A percentile compares a stretch with the other conserved stretches of the same genome.
Evolutionary conservation across 225 moss, liverwort and hornwort species (phyloP).

Genomic region (Asterella californica): DNA sequence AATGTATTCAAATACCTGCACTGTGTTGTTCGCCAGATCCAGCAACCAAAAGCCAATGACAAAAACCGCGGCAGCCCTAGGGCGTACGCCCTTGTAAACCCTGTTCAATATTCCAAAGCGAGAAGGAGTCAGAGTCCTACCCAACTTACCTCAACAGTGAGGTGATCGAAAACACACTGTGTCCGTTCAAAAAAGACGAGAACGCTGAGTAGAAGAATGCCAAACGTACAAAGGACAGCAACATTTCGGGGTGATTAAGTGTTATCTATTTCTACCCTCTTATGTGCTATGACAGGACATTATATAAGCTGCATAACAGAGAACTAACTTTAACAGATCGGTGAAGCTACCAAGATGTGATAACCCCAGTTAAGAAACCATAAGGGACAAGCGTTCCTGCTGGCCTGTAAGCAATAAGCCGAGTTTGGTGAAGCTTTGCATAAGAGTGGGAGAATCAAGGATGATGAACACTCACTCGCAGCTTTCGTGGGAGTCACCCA

Average conservation of each 20-base stretch:
- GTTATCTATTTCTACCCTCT: neutral
- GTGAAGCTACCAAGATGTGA: neutral
- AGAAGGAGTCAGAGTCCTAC: neutral
- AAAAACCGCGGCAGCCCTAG: constrained; percentile 61
- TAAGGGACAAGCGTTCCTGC: too few species aligned
- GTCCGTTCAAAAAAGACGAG: too few species aligned
- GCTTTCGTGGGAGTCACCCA: constrained; percentile 66
- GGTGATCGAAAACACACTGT: neutral
- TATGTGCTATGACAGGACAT: neutral
- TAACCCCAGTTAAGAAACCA: too few species aligned
- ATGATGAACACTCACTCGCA: constrained; percentile 44
- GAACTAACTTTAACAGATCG: neutral
- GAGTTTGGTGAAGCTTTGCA: too few species aligned
- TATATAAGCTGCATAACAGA: neutral
- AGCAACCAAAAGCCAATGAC: constrained; percentile 90
- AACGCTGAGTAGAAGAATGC: neutral
- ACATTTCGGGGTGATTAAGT: neutral
- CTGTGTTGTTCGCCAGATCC: constrained; percentile 86
- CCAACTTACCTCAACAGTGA: neutral
- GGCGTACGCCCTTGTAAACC: constrained; percentile 50
- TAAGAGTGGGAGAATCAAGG: neutral
- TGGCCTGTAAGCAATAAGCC: too few species aligned
- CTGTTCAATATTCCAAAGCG: constrained; percentile 12
- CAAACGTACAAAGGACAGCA: neutral
- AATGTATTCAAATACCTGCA: constrained; percentile 43